Percentiles rank a stretch among this genome's conserved stretches.
Conservation (phyloP, 495 filamentous ascomycete species). For the Penicillium egyptiacum region DNA sequence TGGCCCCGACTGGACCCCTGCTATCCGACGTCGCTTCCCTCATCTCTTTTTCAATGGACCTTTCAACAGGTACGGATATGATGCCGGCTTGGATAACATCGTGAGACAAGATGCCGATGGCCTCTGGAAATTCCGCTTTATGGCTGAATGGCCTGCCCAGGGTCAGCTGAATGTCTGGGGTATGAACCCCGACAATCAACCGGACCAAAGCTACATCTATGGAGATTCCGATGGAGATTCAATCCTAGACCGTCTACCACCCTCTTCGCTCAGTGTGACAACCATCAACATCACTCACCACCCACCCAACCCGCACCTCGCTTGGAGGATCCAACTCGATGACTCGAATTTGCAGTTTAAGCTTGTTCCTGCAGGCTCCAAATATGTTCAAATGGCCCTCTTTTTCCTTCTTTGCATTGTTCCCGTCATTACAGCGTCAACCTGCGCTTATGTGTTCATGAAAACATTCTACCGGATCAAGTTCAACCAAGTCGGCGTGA, state of each 20-base stretch:
- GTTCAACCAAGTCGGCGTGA: constrained; percentile 66
- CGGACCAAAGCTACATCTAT: constrained; percentile 57
- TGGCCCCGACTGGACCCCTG: constrained; percentile 35
- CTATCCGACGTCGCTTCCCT: constrained; percentile 53
- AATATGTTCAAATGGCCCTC: constrained; percentile 57
- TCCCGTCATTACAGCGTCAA: constrained; percentile 50
- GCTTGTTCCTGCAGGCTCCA: constrained; percentile 54
- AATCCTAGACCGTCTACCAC: constrained; percentile 63
- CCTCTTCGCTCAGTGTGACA: constrained; percentile 54
- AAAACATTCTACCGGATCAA: constrained; percentile 70
- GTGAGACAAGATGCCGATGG: constrained; percentile 55
- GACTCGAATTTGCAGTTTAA: constrained; percentile 55
- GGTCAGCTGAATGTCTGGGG: constrained; percentile 71
- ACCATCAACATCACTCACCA: constrained; percentile 61
- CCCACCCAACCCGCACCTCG: constrained; percentile 55
- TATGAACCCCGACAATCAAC: constrained; percentile 63
- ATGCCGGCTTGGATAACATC: constrained; percentile 58
- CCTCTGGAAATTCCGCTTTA: constrained; percentile 60
- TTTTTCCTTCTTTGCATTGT: constrained; percentile 58
- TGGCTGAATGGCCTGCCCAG: constrained; percentile 64
- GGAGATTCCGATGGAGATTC: constrained; percentile 63
- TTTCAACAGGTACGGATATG: constrained; percentile 69
- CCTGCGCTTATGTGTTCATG: constrained; percentile 60
- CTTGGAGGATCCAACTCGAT: constrained; percentile 57
- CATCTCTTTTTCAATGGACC: constrained; percentile 66